phyloP scores from a whole-genome alignment of 345 rosid genomes.

The Linum tenue region DNA sequence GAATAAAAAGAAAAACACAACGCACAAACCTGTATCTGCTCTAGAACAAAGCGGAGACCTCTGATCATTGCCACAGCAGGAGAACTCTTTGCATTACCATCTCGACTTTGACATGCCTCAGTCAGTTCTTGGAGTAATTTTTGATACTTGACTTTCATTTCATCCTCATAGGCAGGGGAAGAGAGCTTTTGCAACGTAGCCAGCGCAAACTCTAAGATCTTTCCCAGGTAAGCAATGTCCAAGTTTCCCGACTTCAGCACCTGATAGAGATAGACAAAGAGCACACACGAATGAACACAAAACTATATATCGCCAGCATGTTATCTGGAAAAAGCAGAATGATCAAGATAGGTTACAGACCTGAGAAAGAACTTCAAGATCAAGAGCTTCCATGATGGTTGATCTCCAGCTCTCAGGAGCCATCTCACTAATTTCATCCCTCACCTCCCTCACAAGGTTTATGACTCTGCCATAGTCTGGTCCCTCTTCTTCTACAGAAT shows the following conservation, averaged over 20 bases:
- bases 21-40: conserved; percentile 68
- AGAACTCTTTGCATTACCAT: conserved; percentile 31
- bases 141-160: conserved; percentile 41
- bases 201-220: conserved; percentile 66
- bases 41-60: conserved; percentile 76
- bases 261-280: conserved; percentile 21
- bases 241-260: conserved; percentile 61
- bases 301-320: neutral
- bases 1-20: neutral
- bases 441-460: conserved; percentile 76
- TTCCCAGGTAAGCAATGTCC: conserved; percentile 66
- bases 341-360: conserved; percentile 20
- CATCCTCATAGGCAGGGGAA: conserved; percentile 57
- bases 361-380: conserved; percentile 71
- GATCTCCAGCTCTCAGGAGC: conserved; percentile 77
- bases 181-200: conserved; percentile 71
- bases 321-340: neutral
- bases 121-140: conserved; percentile 53
- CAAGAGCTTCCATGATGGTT: conserved; percentile 61
- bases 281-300: neutral
- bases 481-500: conserved; percentile 51
- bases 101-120: conserved; percentile 39
- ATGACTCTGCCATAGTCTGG: conserved; percentile 56
- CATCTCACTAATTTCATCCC: conserved; percentile 79
- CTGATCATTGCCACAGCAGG: conserved; percentile 52